Percentiles rank a stretch among this genome's conserved stretches.
Evolutionary conservation across 2,329 filamentous ascomycete genomes (phyloP).

Genomic region (Erysiphe pisi): DNA sequence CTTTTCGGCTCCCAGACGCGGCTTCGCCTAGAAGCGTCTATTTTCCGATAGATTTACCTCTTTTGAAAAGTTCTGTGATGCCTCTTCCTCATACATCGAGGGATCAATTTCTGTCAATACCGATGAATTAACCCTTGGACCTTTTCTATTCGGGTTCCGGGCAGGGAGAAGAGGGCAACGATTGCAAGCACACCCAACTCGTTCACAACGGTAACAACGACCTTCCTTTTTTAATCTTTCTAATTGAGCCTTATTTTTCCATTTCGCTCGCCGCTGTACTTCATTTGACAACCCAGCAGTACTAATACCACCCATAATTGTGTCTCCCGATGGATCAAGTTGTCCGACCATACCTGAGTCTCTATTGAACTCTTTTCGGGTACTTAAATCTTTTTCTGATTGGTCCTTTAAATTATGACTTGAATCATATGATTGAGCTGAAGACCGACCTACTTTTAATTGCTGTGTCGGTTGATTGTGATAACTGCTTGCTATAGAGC

Average conservation of each 20-base stretch:
- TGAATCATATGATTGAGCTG: too few species aligned
- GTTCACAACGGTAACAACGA: neutral
- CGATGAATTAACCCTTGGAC: neutral
- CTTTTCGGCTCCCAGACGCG: neutral
- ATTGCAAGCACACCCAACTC: neutral
- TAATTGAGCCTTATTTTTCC: neutral
- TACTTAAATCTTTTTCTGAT: neutral
- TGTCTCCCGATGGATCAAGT: neutral
- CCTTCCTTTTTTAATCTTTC: neutral
- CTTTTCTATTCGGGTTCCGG: neutral
- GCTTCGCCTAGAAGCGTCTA: neutral
- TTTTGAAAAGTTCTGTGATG: neutral
- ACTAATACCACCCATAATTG: neutral
- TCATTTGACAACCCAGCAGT: neutral
- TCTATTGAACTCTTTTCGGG: neutral
- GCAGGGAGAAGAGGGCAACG: neutral
- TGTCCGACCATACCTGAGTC: too few species aligned
- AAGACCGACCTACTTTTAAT: too few species aligned
- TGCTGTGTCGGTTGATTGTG: too few species aligned
- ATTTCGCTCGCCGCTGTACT: neutral
- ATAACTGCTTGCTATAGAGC: too few species aligned
- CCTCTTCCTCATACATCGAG: neutral
- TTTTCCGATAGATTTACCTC: neutral
- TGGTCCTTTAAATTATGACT: neutral
- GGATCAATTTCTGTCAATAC: neutral